These are phyloP conservation scores for Fusarium sp. DNA, from an alignment of 2,329 filamentous ascomycete species.

Conservation along the genomic window DNA sequence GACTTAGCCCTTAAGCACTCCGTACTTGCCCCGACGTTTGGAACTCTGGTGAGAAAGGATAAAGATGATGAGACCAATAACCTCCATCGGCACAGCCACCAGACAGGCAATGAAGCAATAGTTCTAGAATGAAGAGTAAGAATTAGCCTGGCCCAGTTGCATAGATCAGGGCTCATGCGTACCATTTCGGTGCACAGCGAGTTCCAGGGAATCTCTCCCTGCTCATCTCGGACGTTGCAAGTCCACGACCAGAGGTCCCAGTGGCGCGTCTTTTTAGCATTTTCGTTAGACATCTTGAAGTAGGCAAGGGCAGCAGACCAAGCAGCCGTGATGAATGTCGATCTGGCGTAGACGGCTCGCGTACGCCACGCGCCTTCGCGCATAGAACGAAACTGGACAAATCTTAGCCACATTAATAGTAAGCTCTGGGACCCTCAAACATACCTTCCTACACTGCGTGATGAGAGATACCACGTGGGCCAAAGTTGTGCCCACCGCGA, in stretches of 20 bases:
- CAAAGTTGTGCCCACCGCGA: not conserved
- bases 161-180: not conserved
- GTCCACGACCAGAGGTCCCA: conserved; percentile 6
- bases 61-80: not conserved
- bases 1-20: not conserved
- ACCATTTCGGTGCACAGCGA: not conserved
- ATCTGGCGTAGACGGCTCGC: not conserved
- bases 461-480: not conserved
- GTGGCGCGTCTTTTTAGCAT: not conserved
- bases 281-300: not conserved
- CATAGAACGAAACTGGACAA: not conserved
- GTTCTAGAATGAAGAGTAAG: not conserved
- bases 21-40: not conserved
- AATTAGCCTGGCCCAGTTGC: not conserved
- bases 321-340: not conserved
- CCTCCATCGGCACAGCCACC: not conserved
- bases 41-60: not conserved
- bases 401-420: not conserved
- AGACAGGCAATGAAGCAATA: not conserved
- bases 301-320: not conserved
- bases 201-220: not conserved
- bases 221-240: not conserved
- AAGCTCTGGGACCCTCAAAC: not conserved
- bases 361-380: not conserved
- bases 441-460: not conserved